A percentile compares a stretch with the other conserved stretches of the same genome.
phyloP scores from a whole-genome alignment of 176 grass and related monocot genomes.

The Echinochloa phyllopogon region DNA sequence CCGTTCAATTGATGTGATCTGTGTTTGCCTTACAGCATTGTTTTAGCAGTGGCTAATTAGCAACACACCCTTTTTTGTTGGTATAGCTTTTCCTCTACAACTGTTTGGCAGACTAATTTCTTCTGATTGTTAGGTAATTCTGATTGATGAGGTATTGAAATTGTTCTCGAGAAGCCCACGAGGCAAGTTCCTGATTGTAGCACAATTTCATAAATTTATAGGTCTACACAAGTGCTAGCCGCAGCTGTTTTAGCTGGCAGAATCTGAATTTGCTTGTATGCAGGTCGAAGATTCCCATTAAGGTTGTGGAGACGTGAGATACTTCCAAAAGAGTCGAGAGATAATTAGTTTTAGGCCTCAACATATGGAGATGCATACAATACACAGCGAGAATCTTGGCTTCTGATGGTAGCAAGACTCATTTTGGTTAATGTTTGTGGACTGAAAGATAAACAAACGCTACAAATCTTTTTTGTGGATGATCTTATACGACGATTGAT shows the following conservation, averaged over 20 bases:
- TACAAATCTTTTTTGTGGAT: constrained; percentile 3
- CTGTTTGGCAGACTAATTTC: constrained; percentile 29
- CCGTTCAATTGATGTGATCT: constrained; percentile 17
- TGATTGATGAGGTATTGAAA: constrained; percentile 77
- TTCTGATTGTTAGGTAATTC: constrained; percentile 56
- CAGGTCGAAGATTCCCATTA: constrained; percentile 36
- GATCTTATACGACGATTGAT: neutral
- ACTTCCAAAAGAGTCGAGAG: constrained; percentile 59
- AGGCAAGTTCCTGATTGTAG: constrained; percentile 47
- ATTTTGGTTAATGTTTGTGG: constrained; percentile 34
- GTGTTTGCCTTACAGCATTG: neutral
- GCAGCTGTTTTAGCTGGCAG: constrained; percentile 1
- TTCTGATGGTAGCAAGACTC: neutral
- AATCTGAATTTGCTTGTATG: constrained; percentile 27
- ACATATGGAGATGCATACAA: constrained; percentile 3
- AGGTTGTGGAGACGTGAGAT: constrained; percentile 56
- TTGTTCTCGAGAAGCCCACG: constrained; percentile 69
- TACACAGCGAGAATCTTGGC: constrained; percentile 12
- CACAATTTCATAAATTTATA: neutral
- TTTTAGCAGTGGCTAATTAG: constrained; percentile 1
- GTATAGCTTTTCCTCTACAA: constrained; percentile 13
- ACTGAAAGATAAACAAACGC: constrained; percentile 31
- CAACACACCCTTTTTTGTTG: neutral
- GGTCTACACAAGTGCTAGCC: neutral
- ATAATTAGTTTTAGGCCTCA: constrained; percentile 44